Evolutionary conservation across 1,139 yeast genomes (phyloP), one percentile per base, ranked within the genome.

Genomic region (Suhomyces maxii): DNA sequence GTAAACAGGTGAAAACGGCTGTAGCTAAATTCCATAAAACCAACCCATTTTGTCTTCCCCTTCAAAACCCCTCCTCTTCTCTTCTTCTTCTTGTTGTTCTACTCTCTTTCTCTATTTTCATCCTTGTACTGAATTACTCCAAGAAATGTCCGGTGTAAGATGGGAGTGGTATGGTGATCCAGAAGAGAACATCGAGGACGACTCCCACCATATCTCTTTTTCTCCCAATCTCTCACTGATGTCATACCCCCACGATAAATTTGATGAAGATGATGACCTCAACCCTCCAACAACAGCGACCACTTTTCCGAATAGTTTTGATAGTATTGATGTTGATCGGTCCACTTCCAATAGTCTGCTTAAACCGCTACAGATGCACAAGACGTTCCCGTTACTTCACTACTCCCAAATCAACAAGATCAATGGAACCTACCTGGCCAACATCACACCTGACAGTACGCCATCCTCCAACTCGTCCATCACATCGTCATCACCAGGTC

Each of bases 351-450:
- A 18, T 18, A 18, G 23, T 6, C 23, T 6, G 6, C 23, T 18
- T 18, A 18, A 18, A 18, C 23, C 23, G 1, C 6, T 18, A 18
- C 23, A 18, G 23, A 18, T 18, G 23, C 23, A 18, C 6, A 18
- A 18, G 3, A 25, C 37, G 1, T 37, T 36, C 30, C 26, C n/a
- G 10, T 31, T 37, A 9, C 37, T 37, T 14, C 35, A 33, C 23
- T 44, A 40, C 18, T 23, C 12, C 25, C 30, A 33, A 18, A 41
- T 40, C 37, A 41, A 38, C 36, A 31, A 28, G 6, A 12, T 33
- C 6, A 18, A 25, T 13, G 38, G 28, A 7, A 25, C 25, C 40
- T 8, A 12, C 26, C 35, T 9, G 14, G 3, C 35, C 7, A n/a
- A 12, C 26, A 13, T 14, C 9, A 28, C 34, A 13, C 33, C 37